Percentiles rank a stretch among this genome's conserved stretches.
Evolutionary conservation across 2,329 filamentous ascomycete species (phyloP).

Genomic region (Scytalidium lignicola): DNA sequence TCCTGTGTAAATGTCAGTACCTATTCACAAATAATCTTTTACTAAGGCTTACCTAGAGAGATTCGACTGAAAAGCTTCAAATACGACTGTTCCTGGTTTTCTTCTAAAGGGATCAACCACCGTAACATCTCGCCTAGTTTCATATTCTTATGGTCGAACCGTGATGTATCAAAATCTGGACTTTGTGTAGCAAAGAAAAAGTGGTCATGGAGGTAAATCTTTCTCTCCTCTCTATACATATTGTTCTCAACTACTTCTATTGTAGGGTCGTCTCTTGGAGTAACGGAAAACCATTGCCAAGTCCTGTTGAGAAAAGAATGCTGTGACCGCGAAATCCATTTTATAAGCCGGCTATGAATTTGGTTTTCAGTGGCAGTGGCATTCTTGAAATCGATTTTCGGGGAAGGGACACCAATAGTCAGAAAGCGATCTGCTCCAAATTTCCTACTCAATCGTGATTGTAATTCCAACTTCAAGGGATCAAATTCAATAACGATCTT

Average conservation of each 20-base stretch:
- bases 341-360: conserved; percentile 30
- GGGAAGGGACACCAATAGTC: conserved; percentile 47
- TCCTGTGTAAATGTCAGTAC: too few species aligned
- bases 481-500: conserved; percentile 37
- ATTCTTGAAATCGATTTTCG: background rate
- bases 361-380: conserved; percentile 20
- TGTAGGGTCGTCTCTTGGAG: conserved; percentile 7
- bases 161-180: conserved; percentile 1
- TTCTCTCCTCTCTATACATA: conserved; percentile 31
- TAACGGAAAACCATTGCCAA: conserved; percentile 24
- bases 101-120: conserved; percentile 44
- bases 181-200: conserved; percentile 53
- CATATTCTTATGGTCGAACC: conserved; percentile 20
- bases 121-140: conserved; percentile 38
- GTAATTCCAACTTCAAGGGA: conserved; percentile 42
- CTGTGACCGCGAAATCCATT: conserved; percentile 31
- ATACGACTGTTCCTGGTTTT: conserved; percentile 41
- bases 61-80: conserved; percentile 57
- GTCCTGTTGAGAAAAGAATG: conserved; percentile 22
- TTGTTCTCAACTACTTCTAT: conserved; percentile 22
- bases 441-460: conserved; percentile 47
- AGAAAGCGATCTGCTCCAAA: conserved; percentile 56
- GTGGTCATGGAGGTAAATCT: conserved; percentile 3
- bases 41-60: conserved; percentile 45
- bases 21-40: too few species aligned